Percentiles rank a stretch among this genome's conserved stretches.
Evolutionary conservation across 2,329 filamentous ascomycete species (phyloP).

Genomic region (Didymella segeticola): DNA sequence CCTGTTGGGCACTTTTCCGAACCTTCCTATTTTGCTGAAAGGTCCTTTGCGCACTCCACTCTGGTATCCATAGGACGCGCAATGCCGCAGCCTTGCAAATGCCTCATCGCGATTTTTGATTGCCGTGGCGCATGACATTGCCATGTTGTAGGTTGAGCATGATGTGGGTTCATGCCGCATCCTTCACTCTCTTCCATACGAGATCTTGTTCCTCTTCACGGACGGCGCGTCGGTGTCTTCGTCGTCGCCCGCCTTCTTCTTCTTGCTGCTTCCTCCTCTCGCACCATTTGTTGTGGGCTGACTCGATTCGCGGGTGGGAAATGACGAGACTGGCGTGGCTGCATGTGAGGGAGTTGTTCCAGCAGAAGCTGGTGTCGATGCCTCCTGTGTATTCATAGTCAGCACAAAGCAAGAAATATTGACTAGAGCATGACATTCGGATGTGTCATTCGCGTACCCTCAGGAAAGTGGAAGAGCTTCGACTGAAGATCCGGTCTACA

Average conservation of each 20-base stretch:
- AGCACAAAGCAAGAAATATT: slow-evolving; percentile 14
- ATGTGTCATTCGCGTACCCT: slow-evolving; percentile 36
- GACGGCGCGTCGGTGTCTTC: slow-evolving; percentile 56
- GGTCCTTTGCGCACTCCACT: slow-evolving; percentile 20
- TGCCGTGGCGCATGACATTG: slow-evolving; percentile 7
- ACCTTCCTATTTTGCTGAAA: slow-evolving; percentile 30
- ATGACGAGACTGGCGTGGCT: slow-evolving; percentile 56
- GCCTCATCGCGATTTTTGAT: slow-evolving; percentile 13
- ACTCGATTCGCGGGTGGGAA: slow-evolving; percentile 55
- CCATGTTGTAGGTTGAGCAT: neutral
- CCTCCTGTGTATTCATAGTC: slow-evolving; percentile 40
- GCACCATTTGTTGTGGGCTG: slow-evolving; percentile 51
- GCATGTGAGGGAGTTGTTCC: slow-evolving; percentile 54
- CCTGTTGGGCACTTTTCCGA: slow-evolving; percentile 14
- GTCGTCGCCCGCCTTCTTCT: slow-evolving; percentile 52
- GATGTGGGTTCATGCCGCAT: neutral
- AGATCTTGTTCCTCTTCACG: slow-evolving; percentile 57
- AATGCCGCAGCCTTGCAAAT: slow-evolving; percentile 22
- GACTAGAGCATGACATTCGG: neutral
- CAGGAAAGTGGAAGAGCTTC: slow-evolving; percentile 50
- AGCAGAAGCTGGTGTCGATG: slow-evolving; percentile 48
- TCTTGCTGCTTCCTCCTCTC: slow-evolving; percentile 54
- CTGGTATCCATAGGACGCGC: slow-evolving; percentile 36
- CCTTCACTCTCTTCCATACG: slow-evolving; percentile 55
- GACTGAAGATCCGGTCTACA: slow-evolving; percentile 73